Percentiles rank a stretch among this genome's conserved stretches.
phyloP scores from a whole-genome alignment of 306 rosid genomes.

The Ceratonia siliqua region DNA sequence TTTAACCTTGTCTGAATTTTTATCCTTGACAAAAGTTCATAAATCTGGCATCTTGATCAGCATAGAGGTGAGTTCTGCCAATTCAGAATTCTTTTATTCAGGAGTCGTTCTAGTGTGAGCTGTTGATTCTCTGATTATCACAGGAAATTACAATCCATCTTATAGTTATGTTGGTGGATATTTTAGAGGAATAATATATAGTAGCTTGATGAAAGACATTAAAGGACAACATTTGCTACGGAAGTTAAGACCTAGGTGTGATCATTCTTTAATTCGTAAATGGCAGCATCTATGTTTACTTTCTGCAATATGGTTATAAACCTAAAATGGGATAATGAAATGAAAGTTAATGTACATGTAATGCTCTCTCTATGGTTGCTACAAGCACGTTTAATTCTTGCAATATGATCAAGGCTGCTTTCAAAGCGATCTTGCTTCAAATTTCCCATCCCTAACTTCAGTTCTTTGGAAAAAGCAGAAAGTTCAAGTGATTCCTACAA shows the following conservation, averaged over 20 bases:
- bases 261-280: not conserved
- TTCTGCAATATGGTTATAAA: not conserved
- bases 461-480: not conserved
- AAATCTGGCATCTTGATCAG: conserved; percentile 58
- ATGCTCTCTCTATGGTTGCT: not conserved
- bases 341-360: not conserved
- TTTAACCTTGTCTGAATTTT: conserved; percentile 61
- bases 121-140: not conserved
- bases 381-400: not conserved
- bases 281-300: not conserved
- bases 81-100: conserved; percentile 3
- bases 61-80: conserved; percentile 68
- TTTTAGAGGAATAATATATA: not conserved
- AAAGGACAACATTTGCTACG: not conserved
- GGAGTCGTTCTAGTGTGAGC: not conserved
- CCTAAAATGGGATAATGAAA: not conserved
- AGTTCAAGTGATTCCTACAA: not conserved
- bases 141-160: not conserved
- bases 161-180: not conserved
- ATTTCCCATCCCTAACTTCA: not conserved
- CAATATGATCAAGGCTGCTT: not conserved
- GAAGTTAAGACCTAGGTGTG: not conserved
- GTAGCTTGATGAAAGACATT: not conserved
- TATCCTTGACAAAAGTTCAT: conserved; percentile 58
- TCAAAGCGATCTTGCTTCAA: not conserved